These are phyloP conservation scores for Phytophthora chlamydospora DNA, from an alignment of 352 stramenopile genomes.

Conservation along the genomic window DNA sequence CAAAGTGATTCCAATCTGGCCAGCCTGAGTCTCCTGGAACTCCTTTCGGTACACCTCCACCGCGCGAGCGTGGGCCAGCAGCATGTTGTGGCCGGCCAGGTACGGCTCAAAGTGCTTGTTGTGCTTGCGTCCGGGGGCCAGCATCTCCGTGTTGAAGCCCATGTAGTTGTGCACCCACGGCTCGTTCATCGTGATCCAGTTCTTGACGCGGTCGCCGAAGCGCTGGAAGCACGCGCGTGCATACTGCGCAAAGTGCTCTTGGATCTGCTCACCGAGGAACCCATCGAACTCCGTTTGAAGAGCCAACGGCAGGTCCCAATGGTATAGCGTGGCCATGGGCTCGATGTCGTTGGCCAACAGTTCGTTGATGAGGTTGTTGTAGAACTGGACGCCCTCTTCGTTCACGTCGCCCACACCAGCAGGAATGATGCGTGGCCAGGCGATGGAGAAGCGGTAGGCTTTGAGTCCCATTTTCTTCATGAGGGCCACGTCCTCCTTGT, in stretches of 20 bases:
- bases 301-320: conserved; percentile 52
- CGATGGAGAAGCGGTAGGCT: conserved; percentile 91
- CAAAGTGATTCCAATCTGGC: conserved; percentile 90
- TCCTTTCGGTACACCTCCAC: conserved; percentile 86
- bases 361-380: conserved; percentile 89
- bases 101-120: conserved; percentile 79
- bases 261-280: conserved; percentile 46
- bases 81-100: conserved; percentile 78
- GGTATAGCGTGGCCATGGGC: conserved; percentile 92
- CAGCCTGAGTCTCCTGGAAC: conserved; percentile 65
- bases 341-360: conserved; percentile 84
- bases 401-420: conserved; percentile 82
- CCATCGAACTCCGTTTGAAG: conserved; percentile 86
- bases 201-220: conserved; percentile 92
- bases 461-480: conserved; percentile 91
- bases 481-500: conserved; percentile 90
- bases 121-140: conserved; percentile 69
- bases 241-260: conserved; percentile 77
- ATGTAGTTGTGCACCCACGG: conserved; percentile 82
- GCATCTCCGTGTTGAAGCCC: conserved; percentile 82
- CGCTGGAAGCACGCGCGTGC: conserved; percentile 87
- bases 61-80: conserved; percentile 86
- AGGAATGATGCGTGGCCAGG: conserved; percentile 93
- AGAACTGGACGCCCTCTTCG: conserved; percentile 88
- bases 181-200: conserved; percentile 95